Conservation (phyloP, 2,329 filamentous ascomycete genomes). For the Pseudogymnoascus pannorum region DNA sequence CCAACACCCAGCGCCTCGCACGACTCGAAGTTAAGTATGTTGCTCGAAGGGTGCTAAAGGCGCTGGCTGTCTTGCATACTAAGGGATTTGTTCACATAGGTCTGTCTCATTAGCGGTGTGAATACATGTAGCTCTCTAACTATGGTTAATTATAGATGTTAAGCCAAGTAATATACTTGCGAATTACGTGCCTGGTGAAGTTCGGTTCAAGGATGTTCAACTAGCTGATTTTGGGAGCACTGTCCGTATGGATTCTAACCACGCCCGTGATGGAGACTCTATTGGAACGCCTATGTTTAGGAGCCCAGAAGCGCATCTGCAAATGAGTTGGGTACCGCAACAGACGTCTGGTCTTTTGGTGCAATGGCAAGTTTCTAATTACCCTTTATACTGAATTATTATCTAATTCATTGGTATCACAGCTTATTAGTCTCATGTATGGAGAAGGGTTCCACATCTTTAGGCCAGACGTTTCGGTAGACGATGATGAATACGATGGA, state of each 20-base stretch:
- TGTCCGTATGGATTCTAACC: constrained; percentile 19
- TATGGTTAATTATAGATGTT: constrained; percentile 19
- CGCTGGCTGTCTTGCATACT: too few species aligned
- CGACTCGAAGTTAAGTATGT: too few species aligned
- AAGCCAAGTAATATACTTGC: constrained; percentile 34
- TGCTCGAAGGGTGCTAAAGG: too few species aligned
- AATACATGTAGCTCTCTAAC: too few species aligned
- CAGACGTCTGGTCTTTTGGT: constrained; percentile 36
- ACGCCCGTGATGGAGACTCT: constrained; percentile 19
- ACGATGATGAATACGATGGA: constrained; percentile 19
- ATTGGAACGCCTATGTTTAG: constrained; percentile 33
- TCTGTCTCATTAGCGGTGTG: too few species aligned
- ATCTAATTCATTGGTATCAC: not conserved
- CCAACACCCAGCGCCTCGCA: too few species aligned
- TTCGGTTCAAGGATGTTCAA: constrained; percentile 30
- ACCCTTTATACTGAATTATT: not conserved
- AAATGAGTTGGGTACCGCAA: constrained; percentile 31
- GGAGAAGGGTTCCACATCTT: constrained; percentile 20
- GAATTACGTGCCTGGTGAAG: constrained; percentile 25
- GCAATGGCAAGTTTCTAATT: constrained; percentile 25
- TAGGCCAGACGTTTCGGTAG: constrained; percentile 19
- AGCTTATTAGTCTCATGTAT: constrained; percentile 18
- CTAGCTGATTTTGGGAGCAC: constrained; percentile 30
- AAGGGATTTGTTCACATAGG: too few species aligned
- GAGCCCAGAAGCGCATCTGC: constrained; percentile 31